phyloP scores from a whole-genome alignment of 1,284 basidiomycete species.

The Ganoderma lingzhi region DNA sequence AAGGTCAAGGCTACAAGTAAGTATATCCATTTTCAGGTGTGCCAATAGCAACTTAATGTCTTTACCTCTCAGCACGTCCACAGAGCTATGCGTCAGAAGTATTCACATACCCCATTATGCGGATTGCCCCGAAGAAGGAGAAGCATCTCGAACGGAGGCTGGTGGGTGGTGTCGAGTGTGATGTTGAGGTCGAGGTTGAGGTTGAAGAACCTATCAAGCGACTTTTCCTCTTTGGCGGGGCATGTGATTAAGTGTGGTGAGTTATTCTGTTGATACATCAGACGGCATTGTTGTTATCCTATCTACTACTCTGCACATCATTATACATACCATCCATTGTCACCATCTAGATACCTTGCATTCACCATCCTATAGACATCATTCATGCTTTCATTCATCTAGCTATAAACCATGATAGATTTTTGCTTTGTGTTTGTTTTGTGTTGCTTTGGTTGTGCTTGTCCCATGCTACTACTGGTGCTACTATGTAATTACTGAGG shows the following conservation, averaged over 20 bases:
- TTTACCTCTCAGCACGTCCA: conserved; percentile 55
- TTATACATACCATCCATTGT: conserved; percentile 27
- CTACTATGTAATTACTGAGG: too few species aligned
- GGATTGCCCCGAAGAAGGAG: conserved; percentile 60
- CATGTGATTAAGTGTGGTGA: conserved; percentile 23
- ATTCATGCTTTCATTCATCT: too few species aligned
- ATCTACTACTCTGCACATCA: conserved; percentile 15
- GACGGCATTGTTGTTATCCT: conserved; percentile 18
- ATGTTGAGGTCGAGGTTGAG: conserved; percentile 59
- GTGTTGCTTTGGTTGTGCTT: too few species aligned
- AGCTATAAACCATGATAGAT: too few species aligned
- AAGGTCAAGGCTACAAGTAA: conserved; percentile 41
- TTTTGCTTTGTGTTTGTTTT: too few species aligned
- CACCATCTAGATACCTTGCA: conserved; percentile 32
- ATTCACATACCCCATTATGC: conserved; percentile 71
- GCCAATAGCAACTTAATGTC: conserved; percentile 24
- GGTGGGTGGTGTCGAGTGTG: conserved; percentile 59
- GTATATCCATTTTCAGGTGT: neutral
- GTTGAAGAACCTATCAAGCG: conserved; percentile 48
- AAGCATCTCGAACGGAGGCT: conserved; percentile 53
- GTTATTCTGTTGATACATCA: conserved; percentile 18
- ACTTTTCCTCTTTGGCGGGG: conserved; percentile 38
- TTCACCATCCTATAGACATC: too few species aligned
- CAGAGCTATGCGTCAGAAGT: conserved; percentile 74
- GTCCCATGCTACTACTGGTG: too few species aligned